These are phyloP conservation scores for Phyllosticta citribraziliensis DNA, from an alignment of 2,329 filamentous ascomycete genomes.

Conservation along the genomic window DNA sequence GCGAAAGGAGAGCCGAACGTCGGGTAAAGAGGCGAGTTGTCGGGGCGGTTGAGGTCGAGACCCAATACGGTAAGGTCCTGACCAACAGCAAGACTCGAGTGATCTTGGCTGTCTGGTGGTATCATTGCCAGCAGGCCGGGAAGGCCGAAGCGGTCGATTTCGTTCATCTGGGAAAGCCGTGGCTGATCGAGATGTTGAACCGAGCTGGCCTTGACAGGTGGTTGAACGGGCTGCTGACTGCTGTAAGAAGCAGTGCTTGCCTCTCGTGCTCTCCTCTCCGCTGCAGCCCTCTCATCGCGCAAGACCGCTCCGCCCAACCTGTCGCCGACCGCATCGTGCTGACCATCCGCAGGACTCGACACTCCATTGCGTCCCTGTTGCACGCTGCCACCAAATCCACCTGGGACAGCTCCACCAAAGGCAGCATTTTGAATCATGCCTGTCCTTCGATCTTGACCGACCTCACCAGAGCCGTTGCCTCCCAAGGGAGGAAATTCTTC, in stretches of 20 bases:
- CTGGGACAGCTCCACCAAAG: slow-evolving; percentile 27
- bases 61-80: slow-evolving; percentile 56
- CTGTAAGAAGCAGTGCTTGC: slow-evolving; percentile 10
- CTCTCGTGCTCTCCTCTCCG: slow-evolving; percentile 7
- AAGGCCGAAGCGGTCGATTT: slow-evolving; percentile 50
- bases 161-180: slow-evolving; percentile 47
- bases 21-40: slow-evolving; percentile 50
- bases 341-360: slow-evolving; percentile 28
- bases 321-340: slow-evolving; percentile 20
- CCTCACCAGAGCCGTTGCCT: slow-evolving; percentile 41
- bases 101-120: slow-evolving; percentile 43
- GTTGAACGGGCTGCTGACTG: slow-evolving; percentile 7
- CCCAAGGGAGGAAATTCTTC: slow-evolving; percentile 54
- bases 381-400: slow-evolving; percentile 31
- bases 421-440: slow-evolving; percentile 42
- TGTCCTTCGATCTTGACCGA: slow-evolving; percentile 39
- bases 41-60: slow-evolving; percentile 52
- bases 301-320: slow-evolving; percentile 4
- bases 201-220: slow-evolving; percentile 1
- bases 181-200: slow-evolving; percentile 22
- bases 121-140: slow-evolving; percentile 50
- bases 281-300: slow-evolving; percentile 5
- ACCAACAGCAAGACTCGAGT: slow-evolving; percentile 45
- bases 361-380: slow-evolving; percentile 36
- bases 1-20: slow-evolving; percentile 56